phyloP scores from a whole-genome alignment of 768 basidiomycete species.

The Lentinula boryana region DNA sequence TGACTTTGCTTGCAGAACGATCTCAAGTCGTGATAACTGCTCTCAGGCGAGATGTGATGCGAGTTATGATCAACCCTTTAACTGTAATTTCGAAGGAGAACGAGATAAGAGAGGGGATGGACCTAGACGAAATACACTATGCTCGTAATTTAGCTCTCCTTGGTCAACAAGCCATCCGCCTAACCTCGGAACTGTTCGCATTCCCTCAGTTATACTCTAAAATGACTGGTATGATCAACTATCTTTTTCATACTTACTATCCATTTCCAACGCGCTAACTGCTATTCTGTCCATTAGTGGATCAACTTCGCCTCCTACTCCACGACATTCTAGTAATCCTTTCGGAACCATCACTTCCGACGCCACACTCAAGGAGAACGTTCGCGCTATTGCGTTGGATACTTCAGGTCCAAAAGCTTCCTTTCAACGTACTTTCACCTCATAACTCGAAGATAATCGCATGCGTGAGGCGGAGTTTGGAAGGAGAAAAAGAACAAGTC shows the following conservation, averaged over 20 bases:
- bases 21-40: conserved; percentile 2
- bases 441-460: conserved; percentile 23
- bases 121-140: conserved; percentile 31
- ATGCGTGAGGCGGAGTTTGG: conserved; percentile 30
- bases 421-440: conserved; percentile 28
- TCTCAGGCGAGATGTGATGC: background rate
- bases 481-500: conserved; percentile 14
- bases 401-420: conserved; percentile 43
- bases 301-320: conserved; percentile 38
- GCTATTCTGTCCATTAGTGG: conserved; percentile 22
- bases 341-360: conserved; percentile 28
- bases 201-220: conserved; percentile 36
- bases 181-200: conserved; percentile 46
- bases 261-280: background rate
- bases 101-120: background rate
- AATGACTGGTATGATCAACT: conserved; percentile 40
- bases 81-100: background rate
- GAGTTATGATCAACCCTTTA: conserved; percentile 11
- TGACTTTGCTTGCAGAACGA: conserved; percentile 19
- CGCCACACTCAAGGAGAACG: conserved; percentile 36
- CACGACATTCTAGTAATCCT: conserved; percentile 37
- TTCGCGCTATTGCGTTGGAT: conserved; percentile 38
- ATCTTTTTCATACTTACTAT: background rate
- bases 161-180: conserved; percentile 48
- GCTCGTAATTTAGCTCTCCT: conserved; percentile 36